These are phyloP conservation scores for Syncephalis plumigaleata DNA, from an alignment of 371 early-diverging fungal species.

Conservation along the genomic window DNA sequence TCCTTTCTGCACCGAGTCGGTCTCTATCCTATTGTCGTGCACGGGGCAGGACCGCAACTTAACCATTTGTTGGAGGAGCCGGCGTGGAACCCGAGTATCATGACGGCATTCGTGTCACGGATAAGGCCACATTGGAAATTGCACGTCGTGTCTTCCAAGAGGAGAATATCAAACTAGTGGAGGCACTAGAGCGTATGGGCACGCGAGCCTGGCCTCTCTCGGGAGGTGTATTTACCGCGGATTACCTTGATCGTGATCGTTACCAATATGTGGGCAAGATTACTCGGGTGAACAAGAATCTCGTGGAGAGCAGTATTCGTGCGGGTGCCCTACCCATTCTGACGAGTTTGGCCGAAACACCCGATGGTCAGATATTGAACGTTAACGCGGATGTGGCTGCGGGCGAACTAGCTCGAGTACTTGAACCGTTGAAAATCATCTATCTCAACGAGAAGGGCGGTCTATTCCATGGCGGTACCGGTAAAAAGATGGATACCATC, in stretches of 20 bases:
- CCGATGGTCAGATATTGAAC: constrained; percentile 88
- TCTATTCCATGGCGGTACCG: constrained; percentile 78
- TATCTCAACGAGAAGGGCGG: constrained; percentile 94
- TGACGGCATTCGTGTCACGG: constrained; percentile 93
- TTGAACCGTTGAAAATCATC: constrained; percentile 92
- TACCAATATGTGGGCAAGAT: constrained; percentile 89
- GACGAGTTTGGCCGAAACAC: constrained; percentile 90
- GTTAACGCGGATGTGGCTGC: constrained; percentile 97
- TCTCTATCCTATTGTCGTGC: constrained; percentile 91
- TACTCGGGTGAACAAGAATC: constrained; percentile 70
- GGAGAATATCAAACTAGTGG: constrained; percentile 88
- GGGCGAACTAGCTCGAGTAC: constrained; percentile 82
- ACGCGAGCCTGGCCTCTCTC: constrained; percentile 87
- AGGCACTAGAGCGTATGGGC: constrained; percentile 86
- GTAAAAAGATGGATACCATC: constrained; percentile 83
- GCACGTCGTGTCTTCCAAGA: constrained; percentile 79
- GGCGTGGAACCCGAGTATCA: constrained; percentile 81
- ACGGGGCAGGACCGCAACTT: constrained; percentile 94
- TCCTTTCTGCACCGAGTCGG: constrained; percentile 93
- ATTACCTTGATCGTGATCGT: constrained; percentile 80
- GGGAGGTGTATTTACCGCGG: constrained; percentile 87
- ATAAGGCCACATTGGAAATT: constrained; percentile 74
- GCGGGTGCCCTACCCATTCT: constrained; percentile 90
- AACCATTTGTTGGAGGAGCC: constrained; percentile 75
- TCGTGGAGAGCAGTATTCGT: constrained; percentile 76